A percentile compares a stretch with the other conserved stretches of the same genome.
phyloP scores from a whole-genome alignment of 306 rosid genomes.

The Prinsepia uniflora region DNA sequence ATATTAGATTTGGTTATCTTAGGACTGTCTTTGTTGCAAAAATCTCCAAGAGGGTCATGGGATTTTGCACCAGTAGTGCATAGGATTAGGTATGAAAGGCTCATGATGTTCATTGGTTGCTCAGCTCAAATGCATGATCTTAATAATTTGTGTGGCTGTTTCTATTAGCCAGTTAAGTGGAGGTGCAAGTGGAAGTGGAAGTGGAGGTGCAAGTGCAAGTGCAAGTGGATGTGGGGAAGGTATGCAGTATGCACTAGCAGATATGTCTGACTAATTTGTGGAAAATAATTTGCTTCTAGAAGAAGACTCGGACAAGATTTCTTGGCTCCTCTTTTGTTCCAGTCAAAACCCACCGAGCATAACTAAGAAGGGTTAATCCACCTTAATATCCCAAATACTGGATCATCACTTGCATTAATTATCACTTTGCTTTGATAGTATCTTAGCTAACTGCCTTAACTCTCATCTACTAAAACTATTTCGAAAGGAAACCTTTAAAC shows the following conservation, averaged over 20 bases:
- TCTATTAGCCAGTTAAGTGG: background rate
- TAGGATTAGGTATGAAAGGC: constrained; percentile 23
- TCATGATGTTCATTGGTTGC: constrained; percentile 21
- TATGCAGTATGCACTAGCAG: background rate
- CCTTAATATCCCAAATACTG: background rate
- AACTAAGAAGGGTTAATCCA: background rate
- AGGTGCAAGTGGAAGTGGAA: background rate
- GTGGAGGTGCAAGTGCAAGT: background rate
- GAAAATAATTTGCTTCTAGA: background rate
- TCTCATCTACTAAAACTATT: too few relatives aligned
- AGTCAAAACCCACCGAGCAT: background rate
- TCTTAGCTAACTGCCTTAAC: too few relatives aligned
- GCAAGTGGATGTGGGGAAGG: background rate
- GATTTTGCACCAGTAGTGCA: constrained; percentile 38
- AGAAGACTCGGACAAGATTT: background rate
- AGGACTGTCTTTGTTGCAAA: constrained; percentile 39
- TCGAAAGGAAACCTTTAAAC: too few relatives aligned
- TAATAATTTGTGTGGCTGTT: constrained; percentile 2
- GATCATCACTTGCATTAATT: too few relatives aligned
- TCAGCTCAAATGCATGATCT: constrained; percentile 4
- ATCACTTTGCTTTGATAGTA: too few relatives aligned
- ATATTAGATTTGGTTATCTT: constrained; percentile 44
- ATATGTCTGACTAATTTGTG: constrained; percentile 7
- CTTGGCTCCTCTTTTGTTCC: background rate
- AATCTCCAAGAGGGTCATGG: constrained; percentile 43